A percentile compares a stretch with the other conserved stretches of the same genome.
phyloP scores from a whole-genome alignment of 148 eudicot species.

The Pharnaceum exiguum region DNA sequence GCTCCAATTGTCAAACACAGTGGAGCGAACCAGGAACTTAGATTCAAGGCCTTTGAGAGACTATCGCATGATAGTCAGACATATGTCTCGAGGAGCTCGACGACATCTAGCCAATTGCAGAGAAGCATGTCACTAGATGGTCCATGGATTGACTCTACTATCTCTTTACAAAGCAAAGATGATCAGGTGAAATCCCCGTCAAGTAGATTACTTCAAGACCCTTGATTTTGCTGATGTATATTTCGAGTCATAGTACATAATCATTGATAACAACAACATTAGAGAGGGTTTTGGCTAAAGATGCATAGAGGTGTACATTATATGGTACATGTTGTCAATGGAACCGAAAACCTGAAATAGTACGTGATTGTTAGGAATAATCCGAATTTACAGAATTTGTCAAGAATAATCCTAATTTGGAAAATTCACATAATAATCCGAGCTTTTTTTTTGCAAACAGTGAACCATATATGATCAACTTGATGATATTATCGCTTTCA shows the following conservation, averaged over 20 bases:
- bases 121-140: constrained; percentile 45
- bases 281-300: not conserved
- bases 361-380: too few relatives aligned
- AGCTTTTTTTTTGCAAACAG: too few relatives aligned
- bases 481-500: too few relatives aligned
- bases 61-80: constrained; percentile 38
- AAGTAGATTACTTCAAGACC: constrained; percentile 26
- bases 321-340: not conserved
- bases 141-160: constrained; percentile 43
- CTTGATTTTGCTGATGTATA: constrained; percentile 5
- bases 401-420: too few relatives aligned
- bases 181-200: constrained; percentile 10
- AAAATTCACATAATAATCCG: too few relatives aligned
- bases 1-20: constrained; percentile 41
- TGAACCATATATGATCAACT: too few relatives aligned
- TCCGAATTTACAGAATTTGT: too few relatives aligned
- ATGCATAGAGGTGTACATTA: not conserved
- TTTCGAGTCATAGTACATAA: not conserved
- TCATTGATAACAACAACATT: not conserved
- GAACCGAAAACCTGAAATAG: too few relatives aligned
- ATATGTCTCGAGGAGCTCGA: constrained; percentile 28
- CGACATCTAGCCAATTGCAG: constrained; percentile 21
- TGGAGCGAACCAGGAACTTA: constrained; percentile 22
- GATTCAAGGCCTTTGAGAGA: constrained; percentile 42
- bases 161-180: constrained; percentile 20